Conservation (phyloP, 2,329 filamentous ascomycete species). For the Coniochaeta hoffmannii region DNA sequence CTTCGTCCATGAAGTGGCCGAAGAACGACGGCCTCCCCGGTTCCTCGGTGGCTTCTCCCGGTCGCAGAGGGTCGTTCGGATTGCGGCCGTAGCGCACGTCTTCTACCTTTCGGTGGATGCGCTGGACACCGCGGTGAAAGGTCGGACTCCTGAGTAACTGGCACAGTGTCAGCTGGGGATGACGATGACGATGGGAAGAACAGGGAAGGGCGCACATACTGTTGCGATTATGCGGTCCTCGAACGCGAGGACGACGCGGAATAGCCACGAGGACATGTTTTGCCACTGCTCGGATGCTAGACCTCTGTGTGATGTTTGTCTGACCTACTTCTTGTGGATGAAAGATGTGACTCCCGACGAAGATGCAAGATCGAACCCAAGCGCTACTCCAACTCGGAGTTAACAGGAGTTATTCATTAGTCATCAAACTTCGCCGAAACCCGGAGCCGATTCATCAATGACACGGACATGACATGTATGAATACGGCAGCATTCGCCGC, state of each 20-base stretch:
- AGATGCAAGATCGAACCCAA: background rate
- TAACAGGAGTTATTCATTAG: background rate
- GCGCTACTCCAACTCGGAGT: background rate
- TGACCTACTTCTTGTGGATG: too few relatives aligned
- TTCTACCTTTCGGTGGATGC: conserved; percentile 43
- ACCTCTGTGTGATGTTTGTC: background rate
- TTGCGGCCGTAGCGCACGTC: conserved; percentile 40
- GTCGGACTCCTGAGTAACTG: conserved; percentile 42
- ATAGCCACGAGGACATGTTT: background rate
- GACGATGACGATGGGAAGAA: background rate
- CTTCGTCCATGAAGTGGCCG: conserved; percentile 41
- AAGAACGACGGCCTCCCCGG: conserved; percentile 28
- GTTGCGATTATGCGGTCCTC: background rate
- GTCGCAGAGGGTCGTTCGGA: conserved; percentile 41
- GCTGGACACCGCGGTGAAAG: conserved; percentile 44
- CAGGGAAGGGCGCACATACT: background rate
- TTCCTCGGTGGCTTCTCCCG: conserved; percentile 42
- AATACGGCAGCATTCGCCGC: too few relatives aligned
- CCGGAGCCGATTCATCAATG: background rate
- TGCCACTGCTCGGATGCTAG: background rate
- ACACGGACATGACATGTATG: background rate
- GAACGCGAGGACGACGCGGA: background rate
- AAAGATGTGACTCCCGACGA: background rate
- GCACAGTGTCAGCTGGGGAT: background rate
- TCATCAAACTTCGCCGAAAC: background rate